Base-by-base conservation (phyloP, 805 yeast species). In the Spathaspora arborariae region DNA sequence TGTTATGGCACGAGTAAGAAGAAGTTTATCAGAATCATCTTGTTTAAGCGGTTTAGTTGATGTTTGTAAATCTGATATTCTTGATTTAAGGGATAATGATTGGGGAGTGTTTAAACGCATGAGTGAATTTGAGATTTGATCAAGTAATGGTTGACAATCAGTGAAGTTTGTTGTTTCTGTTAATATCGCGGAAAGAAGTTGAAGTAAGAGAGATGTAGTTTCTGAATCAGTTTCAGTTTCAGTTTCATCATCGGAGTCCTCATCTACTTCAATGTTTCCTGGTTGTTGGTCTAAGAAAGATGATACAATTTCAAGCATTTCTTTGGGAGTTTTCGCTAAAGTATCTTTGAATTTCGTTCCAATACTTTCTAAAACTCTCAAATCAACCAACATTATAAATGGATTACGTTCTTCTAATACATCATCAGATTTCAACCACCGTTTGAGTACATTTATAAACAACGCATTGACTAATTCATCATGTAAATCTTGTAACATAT, bases 331-430 rank as follows among this genome's bases (percentile, higher is more conserved):
- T 34, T 70, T 70, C 6, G 82, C 74, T 21, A 85, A 58, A 39
- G 72, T 72, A 7, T 81, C 79, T 49, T 79, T 84, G 56, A 84
- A 82, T 13, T 72, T 69, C 4, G 75, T 75, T 20, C 82, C 79
- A 27, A 88, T 64, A 26, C 67, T 63, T 57, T 89, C 94, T 43
- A 91, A 62, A 9, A 88, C 57, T 49, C 84, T 78, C 48, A 88
- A 66, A 56, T 85, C 84, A 5, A 81, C 65, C 33, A 87, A 65
- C 45, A 78, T 70, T 6, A 74, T 53, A 44, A 80, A 75, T n/a
- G 88, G 84, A 49, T 76, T 73, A 4, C 68, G 67, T 2, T 65
- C 68, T 4, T 56, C 63, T 4, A 30, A 16, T 6, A 20, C 20
- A 9, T 37, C 44, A 21, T 22, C 43, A 1, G 35, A 42, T 2